These are phyloP conservation scores for Ceratobasidium sp. DNA, from an alignment of 1,284 basidiomycete species.

Conservation along the genomic window DNA sequence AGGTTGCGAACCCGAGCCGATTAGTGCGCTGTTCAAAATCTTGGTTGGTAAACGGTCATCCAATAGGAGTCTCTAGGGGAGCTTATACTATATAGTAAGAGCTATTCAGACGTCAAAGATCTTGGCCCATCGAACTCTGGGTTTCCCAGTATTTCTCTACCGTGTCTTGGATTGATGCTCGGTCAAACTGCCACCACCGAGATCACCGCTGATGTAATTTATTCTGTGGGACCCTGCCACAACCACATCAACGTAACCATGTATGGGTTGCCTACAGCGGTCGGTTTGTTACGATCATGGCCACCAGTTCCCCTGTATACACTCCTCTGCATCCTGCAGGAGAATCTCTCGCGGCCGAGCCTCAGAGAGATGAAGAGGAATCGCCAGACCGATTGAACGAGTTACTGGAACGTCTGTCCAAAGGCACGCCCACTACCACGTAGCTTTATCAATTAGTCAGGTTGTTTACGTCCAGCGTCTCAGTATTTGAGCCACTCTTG, in stretches of 20 bases:
- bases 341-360: neutral
- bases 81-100: too few relatives aligned
- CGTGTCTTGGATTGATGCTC: too few relatives aligned
- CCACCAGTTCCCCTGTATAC: constrained; percentile 3
- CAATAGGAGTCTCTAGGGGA: too few relatives aligned
- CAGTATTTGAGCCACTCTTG: constrained; percentile 11
- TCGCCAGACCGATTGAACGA: neutral
- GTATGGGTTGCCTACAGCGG: neutral
- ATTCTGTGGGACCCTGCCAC: too few relatives aligned
- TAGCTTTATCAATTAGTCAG: neutral
- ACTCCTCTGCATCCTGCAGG: neutral
- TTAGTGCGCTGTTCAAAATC: too few relatives aligned
- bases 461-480: neutral
- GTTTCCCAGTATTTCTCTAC: too few relatives aligned
- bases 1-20: too few relatives aligned
- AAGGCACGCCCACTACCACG: neutral
- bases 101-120: too few relatives aligned
- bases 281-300: neutral
- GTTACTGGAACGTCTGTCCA: neutral
- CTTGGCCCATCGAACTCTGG: too few relatives aligned
- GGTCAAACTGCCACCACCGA: neutral
- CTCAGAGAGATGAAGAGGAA: neutral
- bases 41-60: too few relatives aligned
- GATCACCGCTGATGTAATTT: neutral
- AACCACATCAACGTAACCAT: neutral